Base-by-base conservation (phyloP, 495 filamentous ascomycete genomes). In the Penicillium atrosanguineum region DNA sequence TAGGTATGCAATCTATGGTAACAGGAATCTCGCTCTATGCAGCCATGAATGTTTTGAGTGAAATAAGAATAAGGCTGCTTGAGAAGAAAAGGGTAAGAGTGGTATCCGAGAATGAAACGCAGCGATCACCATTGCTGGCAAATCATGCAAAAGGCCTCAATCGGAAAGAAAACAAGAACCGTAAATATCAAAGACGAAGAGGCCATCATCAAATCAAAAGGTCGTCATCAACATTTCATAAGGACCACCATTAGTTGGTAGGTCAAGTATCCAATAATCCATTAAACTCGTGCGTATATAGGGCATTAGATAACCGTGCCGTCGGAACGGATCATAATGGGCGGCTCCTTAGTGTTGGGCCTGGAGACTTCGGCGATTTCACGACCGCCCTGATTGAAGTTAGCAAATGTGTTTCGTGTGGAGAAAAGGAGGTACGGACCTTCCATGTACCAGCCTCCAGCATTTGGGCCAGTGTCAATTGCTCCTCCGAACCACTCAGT, bases 281-380 rank as follows among this genome's bases (percentile, higher is more conserved):
- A 59, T 65, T 61, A 59, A 58, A 52, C 54, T 56, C 38, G 38
- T 40, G 44, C 55, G 51, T 52, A 55, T 68, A 60, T 49, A 63
- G 51, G 52, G 59, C 59, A 69, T 70, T 84, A 97, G 67, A 98
- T 96, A 48, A 98, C 91, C 7, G 94, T 97, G 42, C 94, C 94
- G 67, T 98, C 94, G 54, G 89, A 95, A 49, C 95, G 80, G 58
- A 97, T 97, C 75, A 96, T 87, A 62, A 98, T 97, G 4, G 94
- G 94, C 18, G 95, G 91, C 64, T 93, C 90, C 74, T 95, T 96
- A 39, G 95, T 97, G 64, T 97, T 97, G 7, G 94, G 94, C 55
- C 94, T 79, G 50, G 89, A 95, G 47, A 97, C 89, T 71, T 97
- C 95, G 39, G 94, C 94, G 55, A 97, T 86, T 74, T 97, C 94